Conservation (phyloP, 2,329 filamentous ascomycete species). For the Xenosphaeropsis pyriputrescens region DNA sequence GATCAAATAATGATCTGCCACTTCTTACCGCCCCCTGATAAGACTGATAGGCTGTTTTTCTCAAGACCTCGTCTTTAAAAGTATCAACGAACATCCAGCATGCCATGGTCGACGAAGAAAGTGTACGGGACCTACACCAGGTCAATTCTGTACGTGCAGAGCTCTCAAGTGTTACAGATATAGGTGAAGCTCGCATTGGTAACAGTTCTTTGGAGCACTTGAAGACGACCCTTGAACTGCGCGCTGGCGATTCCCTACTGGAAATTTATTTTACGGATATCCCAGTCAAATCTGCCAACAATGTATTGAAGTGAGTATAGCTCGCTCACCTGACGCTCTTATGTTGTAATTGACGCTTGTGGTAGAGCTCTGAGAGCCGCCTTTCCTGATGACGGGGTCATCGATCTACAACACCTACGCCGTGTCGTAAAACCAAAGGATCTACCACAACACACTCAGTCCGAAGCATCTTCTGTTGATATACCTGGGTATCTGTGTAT, state of each 20-base stretch:
- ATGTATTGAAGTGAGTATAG: constrained; percentile 51
- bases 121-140: too few relatives aligned
- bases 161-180: too few relatives aligned
- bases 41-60: too few relatives aligned
- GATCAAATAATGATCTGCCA: too few relatives aligned
- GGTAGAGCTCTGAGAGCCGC: constrained; percentile 38
- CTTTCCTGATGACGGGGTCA: constrained; percentile 44
- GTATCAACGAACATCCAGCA: too few relatives aligned
- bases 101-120: too few relatives aligned
- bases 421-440: constrained; percentile 60
- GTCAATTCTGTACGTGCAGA: too few relatives aligned
- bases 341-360: constrained; percentile 11
- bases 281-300: constrained; percentile 57
- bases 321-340: neutral
- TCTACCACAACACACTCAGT: constrained; percentile 49
- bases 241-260: constrained; percentile 40
- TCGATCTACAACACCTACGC: constrained; percentile 56
- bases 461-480: constrained; percentile 9
- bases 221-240: constrained; percentile 49
- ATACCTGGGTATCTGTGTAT: constrained; percentile 26
- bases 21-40: too few relatives aligned
- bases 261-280: constrained; percentile 58
- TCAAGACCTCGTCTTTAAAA: too few relatives aligned
- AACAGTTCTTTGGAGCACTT: too few relatives aligned
- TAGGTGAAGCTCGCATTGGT: too few relatives aligned